Conservation (phyloP, 2,329 filamentous ascomycete genomes). For the Furcasterigmium furcatum region DNA sequence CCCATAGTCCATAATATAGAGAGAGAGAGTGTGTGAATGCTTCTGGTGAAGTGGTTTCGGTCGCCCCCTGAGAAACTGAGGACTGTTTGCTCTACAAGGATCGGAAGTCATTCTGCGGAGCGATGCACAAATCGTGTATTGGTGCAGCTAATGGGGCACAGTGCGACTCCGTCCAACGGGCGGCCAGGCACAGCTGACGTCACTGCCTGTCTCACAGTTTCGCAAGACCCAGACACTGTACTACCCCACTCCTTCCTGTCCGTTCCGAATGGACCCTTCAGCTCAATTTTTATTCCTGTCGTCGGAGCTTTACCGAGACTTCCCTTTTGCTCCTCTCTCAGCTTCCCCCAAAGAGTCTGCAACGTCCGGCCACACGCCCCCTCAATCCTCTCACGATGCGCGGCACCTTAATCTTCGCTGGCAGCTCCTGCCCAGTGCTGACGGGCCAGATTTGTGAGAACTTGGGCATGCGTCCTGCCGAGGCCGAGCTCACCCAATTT, state of each 20-base stretch:
- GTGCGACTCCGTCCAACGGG: background rate
- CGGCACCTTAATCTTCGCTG: constrained; percentile 65
- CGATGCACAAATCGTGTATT: too few species aligned
- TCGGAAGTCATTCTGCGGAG: too few species aligned
- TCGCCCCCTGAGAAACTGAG: background rate
- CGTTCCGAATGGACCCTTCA: constrained; percentile 1
- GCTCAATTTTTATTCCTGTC: background rate
- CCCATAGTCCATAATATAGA: constrained; percentile 43
- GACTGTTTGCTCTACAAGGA: background rate
- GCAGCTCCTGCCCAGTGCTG: constrained; percentile 63
- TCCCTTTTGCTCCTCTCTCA: background rate
- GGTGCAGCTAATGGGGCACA: background rate
- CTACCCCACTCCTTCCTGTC: background rate
- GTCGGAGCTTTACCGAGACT: background rate
- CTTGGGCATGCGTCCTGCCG: constrained; percentile 61
- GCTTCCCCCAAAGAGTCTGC: background rate
- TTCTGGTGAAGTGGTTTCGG: background rate
- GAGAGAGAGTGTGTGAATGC: background rate
- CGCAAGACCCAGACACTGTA: too few species aligned
- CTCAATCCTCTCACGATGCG: constrained; percentile 44
- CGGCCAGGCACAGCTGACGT: too few species aligned
- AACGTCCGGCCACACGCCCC: constrained; percentile 11
- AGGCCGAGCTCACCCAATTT: constrained; percentile 66
- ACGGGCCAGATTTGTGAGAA: constrained; percentile 66
- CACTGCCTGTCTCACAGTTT: too few species aligned